These are phyloP conservation scores for Paracamarosporium sp. DNA, from an alignment of 2,329 filamentous ascomycete genomes.

Conservation along the genomic window DNA sequence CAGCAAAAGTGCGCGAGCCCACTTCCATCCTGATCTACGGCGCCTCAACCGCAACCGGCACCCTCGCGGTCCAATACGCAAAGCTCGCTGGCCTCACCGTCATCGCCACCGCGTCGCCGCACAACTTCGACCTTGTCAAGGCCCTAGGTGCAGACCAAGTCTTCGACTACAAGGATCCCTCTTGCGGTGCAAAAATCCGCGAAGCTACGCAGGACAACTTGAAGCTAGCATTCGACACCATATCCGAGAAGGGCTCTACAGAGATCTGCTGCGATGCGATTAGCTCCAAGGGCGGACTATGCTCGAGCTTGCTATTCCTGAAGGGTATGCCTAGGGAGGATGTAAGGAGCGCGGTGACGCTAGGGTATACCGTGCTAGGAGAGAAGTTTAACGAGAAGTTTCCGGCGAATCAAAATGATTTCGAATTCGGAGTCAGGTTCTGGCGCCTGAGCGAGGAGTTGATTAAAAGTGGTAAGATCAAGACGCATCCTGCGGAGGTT, in stretches of 20 bases:
- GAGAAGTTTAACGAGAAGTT: conserved; percentile 44
- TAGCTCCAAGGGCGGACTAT: conserved; percentile 27
- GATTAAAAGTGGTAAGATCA: conserved; percentile 38
- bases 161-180: conserved; percentile 59
- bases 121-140: conserved; percentile 57
- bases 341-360: conserved; percentile 50
- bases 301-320: conserved; percentile 25
- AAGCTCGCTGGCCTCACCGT: conserved; percentile 54
- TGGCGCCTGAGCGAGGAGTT: conserved; percentile 29
- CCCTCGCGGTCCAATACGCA: conserved; percentile 58
- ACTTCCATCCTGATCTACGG: conserved; percentile 58
- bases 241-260: conserved; percentile 35
- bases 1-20: conserved; percentile 46
- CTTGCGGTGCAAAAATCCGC: conserved; percentile 55
- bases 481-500: conserved; percentile 38
- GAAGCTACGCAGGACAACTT: conserved; percentile 54
- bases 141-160: conserved; percentile 55
- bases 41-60: conserved; percentile 59
- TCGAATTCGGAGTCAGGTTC: conserved; percentile 36
- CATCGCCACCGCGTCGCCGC: conserved; percentile 55
- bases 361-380: conserved; percentile 53
- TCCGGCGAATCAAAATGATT: conserved; percentile 35
- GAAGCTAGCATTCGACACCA: conserved; percentile 57
- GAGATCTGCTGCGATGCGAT: conserved; percentile 28
- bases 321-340: conserved; percentile 49